Base-by-base conservation (phyloP, 169 alveolate species). In the Plasmodium gonderi region DNA sequence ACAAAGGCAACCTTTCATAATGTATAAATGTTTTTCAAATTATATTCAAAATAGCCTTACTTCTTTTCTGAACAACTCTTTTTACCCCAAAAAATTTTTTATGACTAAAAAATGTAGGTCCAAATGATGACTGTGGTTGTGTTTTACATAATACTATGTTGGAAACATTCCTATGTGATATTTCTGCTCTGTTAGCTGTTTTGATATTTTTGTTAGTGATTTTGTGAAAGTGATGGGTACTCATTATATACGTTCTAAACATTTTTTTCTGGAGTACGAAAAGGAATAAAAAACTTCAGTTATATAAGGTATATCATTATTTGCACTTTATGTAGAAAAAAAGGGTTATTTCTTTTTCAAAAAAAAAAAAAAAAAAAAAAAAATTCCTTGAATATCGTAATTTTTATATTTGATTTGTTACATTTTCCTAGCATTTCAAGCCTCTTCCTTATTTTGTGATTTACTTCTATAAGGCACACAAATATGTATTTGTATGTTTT, bases 51-150 rank as follows among this genome's bases (percentile, higher is more conserved):
- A 7, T 75, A 36, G 79, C 33, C 44, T 80, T 72, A 83, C 92
- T 83, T 72, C 92, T 83, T 74, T 83, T 83, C 64, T 83, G 92
- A 72, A 83, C 85, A 44, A 83, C 92, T 83, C 92, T 83, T 83
- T 83, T 83, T 83, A 83, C 92, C 64, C 92, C 92, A 26, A 83
- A 83, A 74, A 36, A 69, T 38, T 51, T 83, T 69, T 83, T 83
- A 36, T 83, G 76, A 83, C 40, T 69, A 65, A 36, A 76, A 51
- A 83, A 83, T 69, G 65, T 33, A 45, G 12, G 76, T 47, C 68
- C 82, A 45, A 31, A 44, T 31, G 72, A 60, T 83, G 40, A 38
- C 17, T 65, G 82, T 3, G 31, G 83, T 11, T 78, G 40, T 33
- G 77, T 42, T 49, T 72, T 72, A 74, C 92, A 83, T 72, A 67